Evolutionary conservation across 306 rosid species (phyloP), one percentile per base, ranked within the genome.

Genomic region (Medicago arabica): DNA sequence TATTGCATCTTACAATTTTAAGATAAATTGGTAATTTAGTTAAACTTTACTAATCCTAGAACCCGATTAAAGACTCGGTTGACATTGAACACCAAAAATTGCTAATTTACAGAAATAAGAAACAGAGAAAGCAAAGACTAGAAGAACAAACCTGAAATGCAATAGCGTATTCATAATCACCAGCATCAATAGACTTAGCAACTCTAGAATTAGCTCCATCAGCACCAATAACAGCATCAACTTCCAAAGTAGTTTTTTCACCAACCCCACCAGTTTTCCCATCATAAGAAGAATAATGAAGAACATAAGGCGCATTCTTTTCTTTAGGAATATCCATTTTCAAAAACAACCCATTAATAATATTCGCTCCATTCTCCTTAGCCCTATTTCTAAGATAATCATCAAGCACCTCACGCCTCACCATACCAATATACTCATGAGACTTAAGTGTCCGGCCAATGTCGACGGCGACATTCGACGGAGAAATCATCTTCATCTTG

Each of bases 401-500:
- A 23, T 96, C 99, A 41, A 96, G 82, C 10, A 96, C 97, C 84
- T 92, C 99, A 2, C 99, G 91, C 62, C 99, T 79, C 4, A 96
- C 93, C 99, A 96, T 96, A 1, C 99, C 99, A 4, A 96, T 96
- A 72, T 90, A 96, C 87, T 96, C 99, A 71, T 96, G 98, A 19
- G 98, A 92, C 80, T 96, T 96, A 16, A 96, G 76, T 3, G 97
- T 96, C 59, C 53, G 83, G 0, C 99, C 98, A 57, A 96, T 92
- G 60, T 96, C 98, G 5, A 96, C 99, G 8, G 97, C 99, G 12
- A 96, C 98, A 55, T 96, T 96, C 15, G 99, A 96, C 71, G 98
- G 99, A 12, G 99, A 96, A 2, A 96, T 90, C 99, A 96, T 92
- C 91, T 96, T 92, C 99, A 96, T 96, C 84, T 90, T 92, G 2